phyloP scores from a whole-genome alignment of 352 stramenopile species.

The Pythium folliculosum region DNA sequence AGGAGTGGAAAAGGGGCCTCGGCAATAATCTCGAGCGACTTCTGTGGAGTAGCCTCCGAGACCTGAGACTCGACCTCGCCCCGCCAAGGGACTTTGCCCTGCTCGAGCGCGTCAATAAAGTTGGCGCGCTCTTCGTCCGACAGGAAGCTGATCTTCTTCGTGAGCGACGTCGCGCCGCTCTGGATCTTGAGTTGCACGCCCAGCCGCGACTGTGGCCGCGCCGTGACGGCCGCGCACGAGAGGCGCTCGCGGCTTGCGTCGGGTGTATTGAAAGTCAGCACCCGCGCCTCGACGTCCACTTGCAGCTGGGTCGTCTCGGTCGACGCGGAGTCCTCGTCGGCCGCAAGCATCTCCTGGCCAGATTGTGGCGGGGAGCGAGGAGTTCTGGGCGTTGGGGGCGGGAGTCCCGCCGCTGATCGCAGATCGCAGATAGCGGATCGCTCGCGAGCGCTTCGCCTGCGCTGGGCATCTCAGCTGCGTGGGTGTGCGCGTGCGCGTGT shows the following conservation, averaged over 20 bases:
- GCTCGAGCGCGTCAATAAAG: slow-evolving; percentile 73
- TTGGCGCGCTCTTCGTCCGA: slow-evolving; percentile 76
- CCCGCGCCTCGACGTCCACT: slow-evolving; percentile 77
- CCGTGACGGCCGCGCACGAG: slow-evolving; percentile 72
- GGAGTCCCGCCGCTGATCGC: no score
- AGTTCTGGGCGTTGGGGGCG: slow-evolving; percentile 31
- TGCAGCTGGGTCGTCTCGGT: slow-evolving; percentile 55
- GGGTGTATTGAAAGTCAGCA: slow-evolving; percentile 75
- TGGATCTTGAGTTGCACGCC: slow-evolving; percentile 87
- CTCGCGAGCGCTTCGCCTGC: no score
- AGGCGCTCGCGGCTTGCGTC: slow-evolving; percentile 74
- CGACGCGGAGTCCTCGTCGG: no score
- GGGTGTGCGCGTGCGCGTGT: no score
- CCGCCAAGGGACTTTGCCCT: slow-evolving; percentile 52
- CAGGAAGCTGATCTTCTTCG: slow-evolving; percentile 83
- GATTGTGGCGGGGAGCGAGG: slow-evolving; percentile 25
- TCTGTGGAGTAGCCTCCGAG: not conserved
- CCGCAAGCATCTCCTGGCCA: slow-evolving; percentile 2
- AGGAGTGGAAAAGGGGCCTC: slow-evolving; percentile 25
- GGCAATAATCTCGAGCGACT: not conserved
- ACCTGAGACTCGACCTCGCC: not conserved
- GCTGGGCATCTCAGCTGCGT: no score
- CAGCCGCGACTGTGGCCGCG: slow-evolving; percentile 61
- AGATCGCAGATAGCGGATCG: no score
- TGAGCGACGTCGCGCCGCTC: slow-evolving; percentile 59